phyloP scores from a whole-genome alignment of 2,329 filamentous ascomycete species.

The Diaporthe nobilis region DNA sequence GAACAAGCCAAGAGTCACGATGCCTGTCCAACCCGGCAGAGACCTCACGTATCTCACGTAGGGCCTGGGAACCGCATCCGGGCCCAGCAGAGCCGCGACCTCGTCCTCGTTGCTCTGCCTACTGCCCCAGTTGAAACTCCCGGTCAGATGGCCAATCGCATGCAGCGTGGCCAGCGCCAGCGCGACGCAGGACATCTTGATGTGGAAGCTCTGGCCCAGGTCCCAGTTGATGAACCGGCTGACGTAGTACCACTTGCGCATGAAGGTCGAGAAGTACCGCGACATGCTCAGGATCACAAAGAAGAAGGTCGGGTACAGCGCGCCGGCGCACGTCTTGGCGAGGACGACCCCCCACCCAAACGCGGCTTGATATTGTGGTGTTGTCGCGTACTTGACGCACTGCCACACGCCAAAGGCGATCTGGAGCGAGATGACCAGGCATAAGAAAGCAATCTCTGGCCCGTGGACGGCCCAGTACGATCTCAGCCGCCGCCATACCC shows the following conservation, averaged over 20 bases:
- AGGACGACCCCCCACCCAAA: slow-evolving; percentile 70
- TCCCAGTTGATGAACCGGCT: slow-evolving; percentile 72
- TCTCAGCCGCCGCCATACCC: slow-evolving; percentile 60
- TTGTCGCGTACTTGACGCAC: slow-evolving; percentile 65
- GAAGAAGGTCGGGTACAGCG: slow-evolving; percentile 70
- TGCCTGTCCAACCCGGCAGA: slow-evolving; percentile 53
- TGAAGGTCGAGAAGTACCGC: slow-evolving; percentile 66
- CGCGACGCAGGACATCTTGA: slow-evolving; percentile 66
- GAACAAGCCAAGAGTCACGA: slow-evolving; percentile 64
- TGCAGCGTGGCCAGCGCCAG: slow-evolving; percentile 66
- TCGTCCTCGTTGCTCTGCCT: slow-evolving; percentile 57
- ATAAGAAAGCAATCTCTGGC: slow-evolving; percentile 64
- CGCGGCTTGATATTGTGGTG: slow-evolving; percentile 59
- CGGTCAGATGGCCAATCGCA: slow-evolving; percentile 67
- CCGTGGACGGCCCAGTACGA: slow-evolving; percentile 71
- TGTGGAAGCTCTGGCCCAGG: slow-evolving; percentile 67
- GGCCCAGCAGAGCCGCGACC: slow-evolving; percentile 56
- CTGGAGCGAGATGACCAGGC: slow-evolving; percentile 61
- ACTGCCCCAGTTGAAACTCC: slow-evolving; percentile 66
- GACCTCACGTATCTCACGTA: slow-evolving; percentile 20
- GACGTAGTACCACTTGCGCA: slow-evolving; percentile 65
- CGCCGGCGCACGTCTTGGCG: slow-evolving; percentile 68
- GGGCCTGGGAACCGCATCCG: not conserved
- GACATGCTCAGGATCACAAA: slow-evolving; percentile 72
- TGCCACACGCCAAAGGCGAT: slow-evolving; percentile 70